phyloP scores from a whole-genome alignment of 371 early-diverging fungal species.

The Rhizopus arrhizus region DNA sequence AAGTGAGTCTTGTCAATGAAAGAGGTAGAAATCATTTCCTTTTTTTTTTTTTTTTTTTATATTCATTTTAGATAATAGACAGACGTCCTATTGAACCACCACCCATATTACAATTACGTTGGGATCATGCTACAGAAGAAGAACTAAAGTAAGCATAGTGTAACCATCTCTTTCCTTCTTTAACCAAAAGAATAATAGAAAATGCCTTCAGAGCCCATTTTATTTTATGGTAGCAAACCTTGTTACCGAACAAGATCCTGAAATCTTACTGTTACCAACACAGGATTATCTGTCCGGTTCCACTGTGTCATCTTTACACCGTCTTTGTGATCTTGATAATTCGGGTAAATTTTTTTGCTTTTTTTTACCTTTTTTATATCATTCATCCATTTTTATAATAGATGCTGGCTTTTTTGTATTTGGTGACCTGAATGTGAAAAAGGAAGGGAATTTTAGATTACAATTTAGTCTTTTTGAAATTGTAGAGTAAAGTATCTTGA shows the following conservation, averaged over 20 bases:
- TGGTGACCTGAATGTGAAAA: conserved; percentile 84
- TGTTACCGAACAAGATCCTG: neutral
- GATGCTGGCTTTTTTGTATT: conserved; percentile 95
- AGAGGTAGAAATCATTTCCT: too few relatives aligned
- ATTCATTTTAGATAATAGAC: too few relatives aligned
- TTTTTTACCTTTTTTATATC: conserved; percentile 1
- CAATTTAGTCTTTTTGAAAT: conserved; percentile 88
- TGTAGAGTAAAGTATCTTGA: conserved; percentile 54
- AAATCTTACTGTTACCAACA: conserved; percentile 19
- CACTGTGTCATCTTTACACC: conserved; percentile 81
- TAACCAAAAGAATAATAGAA: too few relatives aligned
- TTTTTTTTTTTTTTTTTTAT: too few relatives aligned
- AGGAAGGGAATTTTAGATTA: conserved; percentile 82
- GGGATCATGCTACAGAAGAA: too few relatives aligned
- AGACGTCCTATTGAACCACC: too few relatives aligned
- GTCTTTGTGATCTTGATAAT: conserved; percentile 77
- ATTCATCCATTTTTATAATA: conserved; percentile 5
- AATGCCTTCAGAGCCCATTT: too few relatives aligned
- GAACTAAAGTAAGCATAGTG: too few relatives aligned
- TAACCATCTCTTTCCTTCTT: too few relatives aligned
- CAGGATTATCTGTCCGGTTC: conserved; percentile 60
- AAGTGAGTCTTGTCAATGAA: too few relatives aligned
- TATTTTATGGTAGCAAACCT: too few relatives aligned
- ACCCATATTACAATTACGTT: too few relatives aligned
- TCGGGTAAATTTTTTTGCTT: conserved; percentile 28